phyloP scores from a whole-genome alignment of 495 filamentous ascomycete genomes.

The Xylaria venustula region DNA sequence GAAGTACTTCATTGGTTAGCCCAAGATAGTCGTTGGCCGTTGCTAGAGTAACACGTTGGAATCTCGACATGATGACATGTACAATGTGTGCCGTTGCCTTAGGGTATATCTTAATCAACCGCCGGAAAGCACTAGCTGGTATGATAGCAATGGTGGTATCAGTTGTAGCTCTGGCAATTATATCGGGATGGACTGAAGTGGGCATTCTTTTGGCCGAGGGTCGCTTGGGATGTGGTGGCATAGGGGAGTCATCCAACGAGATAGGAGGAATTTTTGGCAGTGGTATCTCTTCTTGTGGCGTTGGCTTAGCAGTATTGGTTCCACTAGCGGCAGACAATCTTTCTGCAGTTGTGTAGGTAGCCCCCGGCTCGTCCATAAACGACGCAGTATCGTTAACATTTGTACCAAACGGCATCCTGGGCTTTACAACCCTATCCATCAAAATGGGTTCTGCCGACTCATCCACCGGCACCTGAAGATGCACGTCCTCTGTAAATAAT shows the following conservation, averaged over 20 bases:
- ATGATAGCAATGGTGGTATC: constrained; percentile 99
- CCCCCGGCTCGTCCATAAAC: constrained; percentile 24
- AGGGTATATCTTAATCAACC: constrained; percentile 91
- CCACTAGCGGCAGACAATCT: constrained; percentile 11
- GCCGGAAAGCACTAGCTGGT: constrained; percentile 89
- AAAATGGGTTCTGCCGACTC: constrained; percentile 15
- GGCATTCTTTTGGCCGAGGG: constrained; percentile 36
- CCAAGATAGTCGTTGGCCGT: constrained; percentile 94
- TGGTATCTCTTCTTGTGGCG: constrained; percentile 17
- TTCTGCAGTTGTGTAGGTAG: constrained; percentile 13
- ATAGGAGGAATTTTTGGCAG: constrained; percentile 65
- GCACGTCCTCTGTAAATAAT: constrained; percentile 92
- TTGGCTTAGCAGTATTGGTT: constrained; percentile 18
- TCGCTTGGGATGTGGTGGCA: constrained; percentile 19
- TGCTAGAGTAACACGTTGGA: constrained; percentile 90
- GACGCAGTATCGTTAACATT: constrained; percentile 32
- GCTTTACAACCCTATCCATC: constrained; percentile 12
- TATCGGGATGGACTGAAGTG: constrained; percentile 91
- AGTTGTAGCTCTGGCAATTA: constrained; percentile 92
- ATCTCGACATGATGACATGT: constrained; percentile 89
- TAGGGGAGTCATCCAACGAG: constrained; percentile 58
- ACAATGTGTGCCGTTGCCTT: constrained; percentile 97
- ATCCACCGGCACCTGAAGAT: constrained; percentile 51
- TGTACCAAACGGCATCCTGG: constrained; percentile 43
- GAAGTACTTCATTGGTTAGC: constrained; percentile 82